Percentiles rank a stretch among this genome's conserved stretches.
These are phyloP conservation scores for Pelargonium citronellum DNA, from an alignment of 441 rosid genomes.

Conservation along the genomic window DNA sequence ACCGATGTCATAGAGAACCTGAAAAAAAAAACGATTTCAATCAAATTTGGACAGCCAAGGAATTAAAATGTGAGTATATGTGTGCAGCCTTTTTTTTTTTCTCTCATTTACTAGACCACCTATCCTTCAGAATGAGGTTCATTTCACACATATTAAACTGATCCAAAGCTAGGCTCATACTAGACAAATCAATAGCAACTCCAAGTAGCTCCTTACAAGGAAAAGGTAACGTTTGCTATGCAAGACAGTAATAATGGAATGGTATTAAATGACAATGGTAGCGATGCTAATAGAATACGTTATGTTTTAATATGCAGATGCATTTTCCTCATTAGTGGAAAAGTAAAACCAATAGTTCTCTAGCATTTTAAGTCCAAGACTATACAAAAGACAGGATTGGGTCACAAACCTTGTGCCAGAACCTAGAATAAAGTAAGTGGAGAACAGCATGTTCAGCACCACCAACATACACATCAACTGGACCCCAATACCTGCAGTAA, in stretches of 20 bases:
- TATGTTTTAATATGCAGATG: background rate
- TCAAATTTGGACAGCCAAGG: slow-evolving; percentile 8
- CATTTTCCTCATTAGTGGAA: background rate
- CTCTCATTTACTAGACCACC: background rate
- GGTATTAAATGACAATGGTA: background rate
- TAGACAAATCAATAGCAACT: background rate
- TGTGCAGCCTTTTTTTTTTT: slow-evolving; percentile 13
- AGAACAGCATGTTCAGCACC: slow-evolving; percentile 99
- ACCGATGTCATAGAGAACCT: slow-evolving; percentile 93
- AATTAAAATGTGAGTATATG: background rate
- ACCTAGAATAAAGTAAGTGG: slow-evolving; percentile 89
- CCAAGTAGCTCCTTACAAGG: slow-evolving; percentile 13
- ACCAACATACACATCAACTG: slow-evolving; percentile 89
- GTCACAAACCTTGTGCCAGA: slow-evolving; percentile 89
- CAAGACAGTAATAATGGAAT: background rate
- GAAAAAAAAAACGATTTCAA: slow-evolving; percentile 14
- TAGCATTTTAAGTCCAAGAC: background rate
- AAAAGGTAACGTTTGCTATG: background rate
- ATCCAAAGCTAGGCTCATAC: background rate
- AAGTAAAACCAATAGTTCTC: background rate
- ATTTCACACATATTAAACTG: background rate
- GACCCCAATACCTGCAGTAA: slow-evolving; percentile 76
- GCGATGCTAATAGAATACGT: background rate
- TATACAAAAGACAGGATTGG: slow-evolving; percentile 3
- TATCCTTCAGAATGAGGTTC: background rate